Conservation (phyloP, 495 filamentous ascomycete genomes). For the Aspergillus saccharolyticus region DNA sequence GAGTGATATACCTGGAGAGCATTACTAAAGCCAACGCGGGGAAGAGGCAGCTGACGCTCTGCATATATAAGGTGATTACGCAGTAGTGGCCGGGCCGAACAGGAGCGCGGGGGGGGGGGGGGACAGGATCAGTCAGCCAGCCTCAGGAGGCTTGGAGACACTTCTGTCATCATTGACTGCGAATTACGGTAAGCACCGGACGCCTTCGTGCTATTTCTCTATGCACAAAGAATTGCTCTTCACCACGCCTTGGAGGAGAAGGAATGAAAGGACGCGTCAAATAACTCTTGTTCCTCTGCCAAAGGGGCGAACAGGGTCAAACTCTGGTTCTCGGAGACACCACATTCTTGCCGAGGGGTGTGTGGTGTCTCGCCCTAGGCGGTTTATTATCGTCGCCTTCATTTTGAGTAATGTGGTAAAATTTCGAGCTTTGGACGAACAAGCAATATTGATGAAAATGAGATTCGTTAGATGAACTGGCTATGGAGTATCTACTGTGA, state of each 20-base stretch:
- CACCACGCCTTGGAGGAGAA: background rate
- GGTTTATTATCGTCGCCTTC: background rate
- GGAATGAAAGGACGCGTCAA: slow-evolving; percentile 3
- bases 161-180: too few relatives aligned
- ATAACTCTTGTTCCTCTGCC: background rate
- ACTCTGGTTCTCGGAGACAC: background rate
- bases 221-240: too few relatives aligned
- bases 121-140: background rate
- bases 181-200: too few relatives aligned
- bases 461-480: too few relatives aligned
- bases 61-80: background rate
- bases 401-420: too few relatives aligned
- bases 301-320: background rate
- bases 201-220: too few relatives aligned
- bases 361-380: background rate
- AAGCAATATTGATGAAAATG: too few relatives aligned
- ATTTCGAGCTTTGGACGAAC: too few relatives aligned
- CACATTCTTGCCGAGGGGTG: slow-evolving; percentile 1
- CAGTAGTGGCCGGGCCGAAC: background rate
- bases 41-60: background rate
- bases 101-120: background rate
- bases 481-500: background rate
- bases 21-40: background rate
- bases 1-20: background rate
- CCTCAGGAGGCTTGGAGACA: too few relatives aligned